Conservation (phyloP, 495 filamentous ascomycete species). For the Aspergillus baeticus region DNA sequence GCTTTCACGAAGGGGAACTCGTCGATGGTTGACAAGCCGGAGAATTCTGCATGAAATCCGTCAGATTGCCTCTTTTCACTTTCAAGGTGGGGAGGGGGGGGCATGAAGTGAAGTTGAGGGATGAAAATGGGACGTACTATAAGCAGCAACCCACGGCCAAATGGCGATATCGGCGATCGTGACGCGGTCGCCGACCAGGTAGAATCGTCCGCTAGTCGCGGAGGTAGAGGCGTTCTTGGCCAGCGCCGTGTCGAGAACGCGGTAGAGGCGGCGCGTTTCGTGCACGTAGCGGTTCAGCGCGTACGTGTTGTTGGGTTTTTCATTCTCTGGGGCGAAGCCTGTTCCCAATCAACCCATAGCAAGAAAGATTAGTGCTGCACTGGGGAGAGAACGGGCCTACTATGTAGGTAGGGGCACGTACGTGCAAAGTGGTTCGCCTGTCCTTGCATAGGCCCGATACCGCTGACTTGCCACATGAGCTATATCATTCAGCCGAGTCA, state of each 20-base stretch:
- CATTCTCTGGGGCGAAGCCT: background rate
- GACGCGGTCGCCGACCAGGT: conserved; percentile 3
- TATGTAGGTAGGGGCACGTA: background rate
- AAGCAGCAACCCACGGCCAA: background rate
- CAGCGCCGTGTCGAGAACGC: background rate
- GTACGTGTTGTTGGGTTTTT: background rate
- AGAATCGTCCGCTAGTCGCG: too few species aligned
- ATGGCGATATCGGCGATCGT: conserved; percentile 2
- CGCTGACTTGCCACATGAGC: conserved; percentile 1
- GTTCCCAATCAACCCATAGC: too few species aligned
- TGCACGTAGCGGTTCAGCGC: background rate
- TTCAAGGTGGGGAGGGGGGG: too few species aligned
- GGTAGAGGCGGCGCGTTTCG: conserved; percentile 3
- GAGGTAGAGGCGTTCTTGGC: background rate
- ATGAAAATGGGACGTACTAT: background rate
- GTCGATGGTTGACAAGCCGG: background rate
- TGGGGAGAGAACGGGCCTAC: too few species aligned
- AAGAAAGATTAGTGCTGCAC: too few species aligned
- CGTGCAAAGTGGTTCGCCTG: conserved; percentile 5
- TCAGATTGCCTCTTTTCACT: background rate
- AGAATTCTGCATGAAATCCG: background rate
- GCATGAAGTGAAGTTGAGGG: too few species aligned
- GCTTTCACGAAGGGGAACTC: background rate
- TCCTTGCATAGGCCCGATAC: background rate
- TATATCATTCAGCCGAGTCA: background rate